Base-by-base conservation (phyloP, 116 monocot species). In the Dioscorea cayenensis region DNA sequence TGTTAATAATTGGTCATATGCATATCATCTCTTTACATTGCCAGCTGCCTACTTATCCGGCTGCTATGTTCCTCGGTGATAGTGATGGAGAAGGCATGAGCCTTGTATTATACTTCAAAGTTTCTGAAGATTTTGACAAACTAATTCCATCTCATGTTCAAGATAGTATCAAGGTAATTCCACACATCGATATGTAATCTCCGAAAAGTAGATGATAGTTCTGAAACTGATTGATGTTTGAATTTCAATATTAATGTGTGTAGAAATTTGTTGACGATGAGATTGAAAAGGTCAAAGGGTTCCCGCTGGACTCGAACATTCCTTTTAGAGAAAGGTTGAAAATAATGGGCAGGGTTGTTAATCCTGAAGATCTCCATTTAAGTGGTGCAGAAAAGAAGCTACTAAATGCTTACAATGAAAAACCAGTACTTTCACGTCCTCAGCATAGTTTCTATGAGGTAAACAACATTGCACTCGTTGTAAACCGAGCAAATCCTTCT, bases 401-500 rank as follows among this genome's bases (percentile, higher is more conserved):
- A 23, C 52, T 99, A 62, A 75, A 83, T 73, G 84, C 94, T 20
- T 99, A 99, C 63, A 93, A 99, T 52, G 94, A 89, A 55, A 99
- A 99, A 75, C 99, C 99, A 21, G 94, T 99, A 18, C 94, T 99
- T 61, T 99, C 99, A 51, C 90, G 99, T 25, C 99, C 99, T 3
- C 99, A 99, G 51, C 99, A 99, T 55, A 80, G 69, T 50, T 99
- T 99, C 71, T 99, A 85, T 60, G 48, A 9, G 80, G 94, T 99
- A 90, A 78, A 23, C 14, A 55, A 55, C 55, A 14, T 55, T 25
- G 49, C 28, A 6, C 3, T 63, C 23, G 28, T 18, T 55, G 18
- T 12, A 43, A 5, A 43, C 12, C 43, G 6, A 43, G 11, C 43
- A 10, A 43, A 43, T 43, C 43, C 43, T 43, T 43, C 43, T 43